Conservation (phyloP, 2,329 filamentous ascomycete species). For the Aspergillus bombycis region DNA sequence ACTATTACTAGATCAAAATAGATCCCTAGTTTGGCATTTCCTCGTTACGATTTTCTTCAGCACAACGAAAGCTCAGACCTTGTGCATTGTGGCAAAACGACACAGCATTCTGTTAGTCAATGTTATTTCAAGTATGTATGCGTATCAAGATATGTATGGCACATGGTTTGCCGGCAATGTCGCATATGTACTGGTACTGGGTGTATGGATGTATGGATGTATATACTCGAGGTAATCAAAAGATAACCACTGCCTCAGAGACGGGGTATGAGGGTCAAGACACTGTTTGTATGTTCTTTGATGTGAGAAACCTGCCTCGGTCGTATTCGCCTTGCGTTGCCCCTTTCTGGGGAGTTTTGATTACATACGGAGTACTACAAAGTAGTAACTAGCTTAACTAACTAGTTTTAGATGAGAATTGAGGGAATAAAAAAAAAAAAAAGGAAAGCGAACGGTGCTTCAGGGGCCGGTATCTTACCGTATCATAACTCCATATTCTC, state of each 20-base stretch:
- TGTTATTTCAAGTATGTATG: neutral
- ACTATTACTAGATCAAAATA: neutral
- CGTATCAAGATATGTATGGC: neutral
- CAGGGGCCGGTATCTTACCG: slow-evolving; percentile 14
- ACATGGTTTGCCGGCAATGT: too few species aligned
- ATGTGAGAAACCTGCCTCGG: neutral
- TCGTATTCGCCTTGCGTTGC: neutral
- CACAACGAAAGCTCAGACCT: neutral
- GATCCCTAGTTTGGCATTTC: neutral
- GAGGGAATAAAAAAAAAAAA: neutral
- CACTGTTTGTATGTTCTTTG: neutral
- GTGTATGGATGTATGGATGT: too few species aligned
- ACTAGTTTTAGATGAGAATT: neutral
- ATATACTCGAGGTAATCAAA: neutral
- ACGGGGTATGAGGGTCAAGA: neutral
- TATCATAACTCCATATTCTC: neutral
- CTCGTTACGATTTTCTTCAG: neutral
- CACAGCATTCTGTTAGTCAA: neutral
- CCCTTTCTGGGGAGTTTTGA: neutral
- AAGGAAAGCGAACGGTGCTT: neutral
- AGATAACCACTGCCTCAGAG: neutral
- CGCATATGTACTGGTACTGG: too few species aligned
- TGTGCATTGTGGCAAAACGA: neutral
- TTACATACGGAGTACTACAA: neutral
- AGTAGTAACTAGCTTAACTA: too few species aligned